A percentile compares a stretch with the other conserved stretches of the same genome.
These are phyloP conservation scores for Malus hybrid DNA, from an alignment of 331 rosid species.

Conservation along the genomic window DNA sequence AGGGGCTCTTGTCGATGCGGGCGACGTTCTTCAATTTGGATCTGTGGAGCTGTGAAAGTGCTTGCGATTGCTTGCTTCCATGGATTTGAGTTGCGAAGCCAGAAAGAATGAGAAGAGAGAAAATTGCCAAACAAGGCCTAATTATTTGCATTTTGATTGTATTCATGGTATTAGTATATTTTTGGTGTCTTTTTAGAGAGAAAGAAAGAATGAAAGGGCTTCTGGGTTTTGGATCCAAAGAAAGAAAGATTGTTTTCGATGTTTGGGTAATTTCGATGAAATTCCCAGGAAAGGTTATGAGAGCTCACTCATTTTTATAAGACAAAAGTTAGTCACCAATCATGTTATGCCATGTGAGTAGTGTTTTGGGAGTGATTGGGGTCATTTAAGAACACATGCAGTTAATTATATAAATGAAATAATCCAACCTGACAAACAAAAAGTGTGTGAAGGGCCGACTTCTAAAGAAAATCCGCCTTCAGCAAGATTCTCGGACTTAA, in stretches of 20 bases:
- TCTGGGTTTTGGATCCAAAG: conserved; percentile 2
- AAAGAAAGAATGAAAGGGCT: neutral
- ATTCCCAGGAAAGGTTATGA: neutral
- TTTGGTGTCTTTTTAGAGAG: neutral
- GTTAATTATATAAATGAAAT: neutral
- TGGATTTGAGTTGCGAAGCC: conserved; percentile 12
- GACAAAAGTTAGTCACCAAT: conserved; percentile 12
- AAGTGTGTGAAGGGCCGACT: neutral
- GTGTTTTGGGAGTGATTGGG: conserved; percentile 6
- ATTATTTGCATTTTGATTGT: neutral
- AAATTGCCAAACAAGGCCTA: conserved; percentile 4
- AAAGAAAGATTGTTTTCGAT: conserved; percentile 2
- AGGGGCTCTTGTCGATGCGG: conserved; percentile 34
- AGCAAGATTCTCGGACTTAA: neutral
- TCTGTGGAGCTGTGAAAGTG: conserved; percentile 4
- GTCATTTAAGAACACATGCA: conserved; percentile 9
- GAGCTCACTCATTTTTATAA: neutral
- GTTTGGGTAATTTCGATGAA: neutral
- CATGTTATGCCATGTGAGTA: conserved; percentile 34
- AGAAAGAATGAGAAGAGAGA: conserved; percentile 15
- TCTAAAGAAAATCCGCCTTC: neutral
- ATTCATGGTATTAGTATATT: neutral
- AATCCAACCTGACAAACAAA: neutral
- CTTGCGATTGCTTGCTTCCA: conserved; percentile 9
- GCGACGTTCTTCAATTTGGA: neutral